Conservation (phyloP, 345 rosid genomes). For the Physaria fendleri region DNA sequence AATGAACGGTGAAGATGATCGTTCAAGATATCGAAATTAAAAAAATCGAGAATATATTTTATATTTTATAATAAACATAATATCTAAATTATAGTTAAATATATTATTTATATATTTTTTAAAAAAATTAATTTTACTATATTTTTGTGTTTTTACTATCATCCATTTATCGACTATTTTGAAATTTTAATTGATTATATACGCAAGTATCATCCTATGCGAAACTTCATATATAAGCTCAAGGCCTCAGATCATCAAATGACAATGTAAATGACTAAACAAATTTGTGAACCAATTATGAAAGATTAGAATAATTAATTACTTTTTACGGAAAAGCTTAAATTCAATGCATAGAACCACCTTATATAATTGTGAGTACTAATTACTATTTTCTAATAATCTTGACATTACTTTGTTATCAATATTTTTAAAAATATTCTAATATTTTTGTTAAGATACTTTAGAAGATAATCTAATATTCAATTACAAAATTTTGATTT, state of each 20-base stretch:
- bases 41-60: no score
- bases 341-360: slow-evolving; percentile 3
- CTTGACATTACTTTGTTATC: not conserved
- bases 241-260: not conserved
- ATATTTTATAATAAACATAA: no score
- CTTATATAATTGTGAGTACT: no score
- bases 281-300: not conserved
- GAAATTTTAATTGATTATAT: not conserved
- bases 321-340: not conserved
- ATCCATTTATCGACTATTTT: no score
- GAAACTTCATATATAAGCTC: not conserved
- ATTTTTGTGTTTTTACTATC: no score
- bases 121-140: no score
- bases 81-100: no score
- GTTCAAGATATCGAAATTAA: no score
- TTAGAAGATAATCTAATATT: not conserved
- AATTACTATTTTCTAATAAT: not conserved
- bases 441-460: not conserved
- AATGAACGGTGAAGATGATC: no score
- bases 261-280: not conserved
- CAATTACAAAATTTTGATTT: slow-evolving; percentile 4
- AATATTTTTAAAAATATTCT: not conserved
- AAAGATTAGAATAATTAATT: not conserved
- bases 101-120: no score
- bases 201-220: not conserved